Evolutionary conservation across 768 basidiomycete species (phyloP).

Genomic region (Neoboletus subvelutipes): DNA sequence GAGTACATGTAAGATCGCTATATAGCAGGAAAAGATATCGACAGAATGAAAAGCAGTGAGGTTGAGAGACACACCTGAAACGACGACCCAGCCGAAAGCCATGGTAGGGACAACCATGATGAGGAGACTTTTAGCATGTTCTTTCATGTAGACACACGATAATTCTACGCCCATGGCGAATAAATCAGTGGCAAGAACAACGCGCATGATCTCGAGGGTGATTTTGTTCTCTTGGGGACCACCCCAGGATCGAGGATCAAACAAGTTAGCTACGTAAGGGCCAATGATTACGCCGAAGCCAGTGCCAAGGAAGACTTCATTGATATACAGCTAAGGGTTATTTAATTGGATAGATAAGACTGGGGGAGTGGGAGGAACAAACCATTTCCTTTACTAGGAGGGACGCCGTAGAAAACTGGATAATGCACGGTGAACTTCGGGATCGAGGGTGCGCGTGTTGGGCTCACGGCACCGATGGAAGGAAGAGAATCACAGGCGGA

Average conservation of each 20-base stretch:
- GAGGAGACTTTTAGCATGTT: slow-evolving; percentile 70
- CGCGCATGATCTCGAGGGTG: slow-evolving; percentile 83
- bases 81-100: slow-evolving; percentile 82
- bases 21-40: not conserved
- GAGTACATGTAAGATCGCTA: slow-evolving; percentile 65
- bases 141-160: slow-evolving; percentile 78
- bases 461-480: not conserved
- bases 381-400: slow-evolving; percentile 83
- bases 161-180: slow-evolving; percentile 96
- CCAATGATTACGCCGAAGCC: slow-evolving; percentile 60
- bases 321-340: slow-evolving; percentile 68
- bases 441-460: too few relatives aligned
- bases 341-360: not conserved
- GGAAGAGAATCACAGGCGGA: not conserved
- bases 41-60: not conserved
- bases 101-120: slow-evolving; percentile 80
- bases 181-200: slow-evolving; percentile 88
- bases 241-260: slow-evolving; percentile 82
- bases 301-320: slow-evolving; percentile 92
- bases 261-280: slow-evolving; percentile 67
- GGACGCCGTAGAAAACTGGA: slow-evolving; percentile 81
- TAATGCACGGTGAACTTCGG: not conserved
- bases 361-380: slow-evolving; percentile 1
- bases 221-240: slow-evolving; percentile 50
- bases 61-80: slow-evolving; percentile 51